Conservation (phyloP, 2,329 filamentous ascomycete genomes). For the Rugonectria rugulosa region DNA sequence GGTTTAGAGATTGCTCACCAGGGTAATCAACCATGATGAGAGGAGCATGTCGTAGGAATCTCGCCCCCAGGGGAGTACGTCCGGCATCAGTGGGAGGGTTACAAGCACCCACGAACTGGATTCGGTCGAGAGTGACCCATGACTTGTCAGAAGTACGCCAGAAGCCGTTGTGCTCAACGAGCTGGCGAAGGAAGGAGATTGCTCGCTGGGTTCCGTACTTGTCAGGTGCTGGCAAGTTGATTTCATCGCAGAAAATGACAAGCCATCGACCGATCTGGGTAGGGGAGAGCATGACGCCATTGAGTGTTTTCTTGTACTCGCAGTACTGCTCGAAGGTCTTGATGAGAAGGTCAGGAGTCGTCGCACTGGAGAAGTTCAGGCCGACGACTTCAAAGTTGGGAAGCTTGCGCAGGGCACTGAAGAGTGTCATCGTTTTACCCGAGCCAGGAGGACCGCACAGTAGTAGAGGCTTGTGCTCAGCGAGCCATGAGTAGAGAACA, state of each 20-base stretch:
- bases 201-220: constrained; percentile 97
- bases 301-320: constrained; percentile 98
- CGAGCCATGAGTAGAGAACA: constrained; percentile 99
- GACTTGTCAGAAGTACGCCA: constrained; percentile 98
- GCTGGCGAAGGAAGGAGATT: constrained; percentile 95
- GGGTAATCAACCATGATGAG: constrained; percentile 99
- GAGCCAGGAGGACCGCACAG: constrained; percentile 98
- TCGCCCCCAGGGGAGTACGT: constrained; percentile 89
- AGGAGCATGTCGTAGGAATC: constrained; percentile 96
- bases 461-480: constrained; percentile 95
- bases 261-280: constrained; percentile 98
- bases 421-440: constrained; percentile 99
- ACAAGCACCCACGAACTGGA: constrained; percentile 98
- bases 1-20: constrained; percentile 89
- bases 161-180: constrained; percentile 99
- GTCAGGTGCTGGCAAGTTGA: constrained; percentile 97
- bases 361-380: constrained; percentile 98
- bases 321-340: constrained; percentile 99
- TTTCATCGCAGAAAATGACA: constrained; percentile 98
- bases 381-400: constrained; percentile 99
- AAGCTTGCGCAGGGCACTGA: constrained; percentile 94
- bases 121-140: constrained; percentile 96
- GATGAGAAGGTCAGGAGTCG: constrained; percentile 95
- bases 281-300: constrained; percentile 93
- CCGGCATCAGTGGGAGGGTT: constrained; percentile 98